Conservation (phyloP, 164 flowering plant species). For the Warburgia ugandensis region DNA sequence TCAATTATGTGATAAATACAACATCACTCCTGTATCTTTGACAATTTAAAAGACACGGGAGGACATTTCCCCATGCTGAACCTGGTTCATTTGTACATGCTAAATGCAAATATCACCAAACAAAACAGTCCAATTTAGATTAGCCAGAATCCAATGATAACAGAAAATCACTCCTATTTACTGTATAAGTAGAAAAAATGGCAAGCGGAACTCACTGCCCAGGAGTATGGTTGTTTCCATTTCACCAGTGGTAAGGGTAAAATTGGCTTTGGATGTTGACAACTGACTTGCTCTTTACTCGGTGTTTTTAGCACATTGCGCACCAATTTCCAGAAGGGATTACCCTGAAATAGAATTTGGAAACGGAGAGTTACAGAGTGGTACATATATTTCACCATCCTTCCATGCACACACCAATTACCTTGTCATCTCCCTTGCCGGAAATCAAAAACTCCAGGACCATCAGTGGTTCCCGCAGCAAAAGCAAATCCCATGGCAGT, state of each 20-base stretch:
- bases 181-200: not conserved
- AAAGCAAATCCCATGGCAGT: constrained; percentile 97
- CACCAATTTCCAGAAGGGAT: constrained; percentile 88
- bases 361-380: not conserved
- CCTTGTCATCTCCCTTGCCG: constrained; percentile 91
- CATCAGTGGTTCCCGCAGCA: constrained; percentile 99
- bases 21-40: too few species aligned
- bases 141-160: too few species aligned
- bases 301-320: constrained; percentile 72
- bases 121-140: too few species aligned
- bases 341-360: constrained; percentile 50
- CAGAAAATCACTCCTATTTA: too few species aligned
- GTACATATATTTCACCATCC: not conserved
- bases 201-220: constrained; percentile 73
- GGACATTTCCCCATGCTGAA: too few species aligned
- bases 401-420: constrained; percentile 10
- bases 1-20: too few species aligned
- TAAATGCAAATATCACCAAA: too few species aligned
- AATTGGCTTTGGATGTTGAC: constrained; percentile 93
- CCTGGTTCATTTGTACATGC: too few species aligned
- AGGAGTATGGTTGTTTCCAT: constrained; percentile 87
- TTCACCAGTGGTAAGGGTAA: constrained; percentile 98
- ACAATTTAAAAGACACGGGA: too few species aligned
- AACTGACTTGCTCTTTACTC: constrained; percentile 53
- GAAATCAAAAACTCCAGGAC: constrained; percentile 99